phyloP scores from a whole-genome alignment of 257 asterid species.

The Primulina tabacum region DNA sequence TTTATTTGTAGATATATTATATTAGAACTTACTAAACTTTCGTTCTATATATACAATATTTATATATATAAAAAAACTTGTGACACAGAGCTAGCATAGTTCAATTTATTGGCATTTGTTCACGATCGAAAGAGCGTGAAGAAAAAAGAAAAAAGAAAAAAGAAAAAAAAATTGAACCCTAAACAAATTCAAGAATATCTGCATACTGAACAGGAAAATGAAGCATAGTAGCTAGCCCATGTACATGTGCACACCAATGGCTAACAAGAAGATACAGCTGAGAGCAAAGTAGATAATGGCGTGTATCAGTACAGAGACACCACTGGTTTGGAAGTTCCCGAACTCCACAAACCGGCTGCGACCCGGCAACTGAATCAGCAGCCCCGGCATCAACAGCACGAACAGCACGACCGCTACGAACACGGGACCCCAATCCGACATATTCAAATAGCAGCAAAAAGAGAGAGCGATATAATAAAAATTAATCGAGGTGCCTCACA shows the following conservation, averaged over 20 bases:
- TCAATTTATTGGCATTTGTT: neutral
- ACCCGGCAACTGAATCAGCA: conserved; percentile 82
- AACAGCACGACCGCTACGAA: conserved; percentile 83
- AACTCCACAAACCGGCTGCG: conserved; percentile 67
- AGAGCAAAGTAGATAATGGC: conserved; percentile 71
- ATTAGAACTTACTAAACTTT: too few relatives aligned
- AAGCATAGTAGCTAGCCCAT: conserved; percentile 39
- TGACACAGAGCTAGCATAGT: neutral
- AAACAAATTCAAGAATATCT: neutral
- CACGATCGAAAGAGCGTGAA: too few relatives aligned
- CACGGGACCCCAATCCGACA: conserved; percentile 97
- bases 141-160: too few relatives aligned
- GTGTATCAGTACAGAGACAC: conserved; percentile 72
- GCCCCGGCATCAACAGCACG: conserved; percentile 76
- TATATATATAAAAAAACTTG: too few relatives aligned
- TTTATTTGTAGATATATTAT: too few relatives aligned
- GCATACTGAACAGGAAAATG: neutral
- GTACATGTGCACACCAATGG: conserved; percentile 68
- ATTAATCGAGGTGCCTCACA: neutral
- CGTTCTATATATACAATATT: too few relatives aligned
- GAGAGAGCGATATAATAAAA: neutral
- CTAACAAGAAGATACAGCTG: conserved; percentile 74
- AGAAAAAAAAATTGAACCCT: neutral
- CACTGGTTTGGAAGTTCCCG: conserved; percentile 80
- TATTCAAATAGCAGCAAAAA: conserved; percentile 2